phyloP scores from a whole-genome alignment of 164 flowering plant species.

The Echeveria elegans region DNA sequence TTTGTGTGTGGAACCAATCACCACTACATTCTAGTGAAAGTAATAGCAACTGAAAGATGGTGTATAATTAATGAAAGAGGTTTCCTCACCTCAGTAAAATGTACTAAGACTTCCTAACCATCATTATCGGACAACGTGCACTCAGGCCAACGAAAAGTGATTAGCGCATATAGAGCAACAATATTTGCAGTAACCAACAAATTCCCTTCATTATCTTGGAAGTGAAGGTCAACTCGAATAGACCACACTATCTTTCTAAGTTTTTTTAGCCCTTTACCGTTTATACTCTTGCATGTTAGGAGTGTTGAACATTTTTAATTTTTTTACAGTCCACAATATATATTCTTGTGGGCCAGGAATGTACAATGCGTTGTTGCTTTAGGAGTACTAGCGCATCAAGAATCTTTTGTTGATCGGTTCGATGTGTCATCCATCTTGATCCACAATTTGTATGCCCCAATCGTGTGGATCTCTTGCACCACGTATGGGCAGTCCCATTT shows the following conservation, averaged over 20 bases:
- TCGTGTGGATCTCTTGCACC: too few relatives aligned
- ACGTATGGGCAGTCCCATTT: too few relatives aligned
- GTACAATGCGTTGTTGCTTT: too few relatives aligned
- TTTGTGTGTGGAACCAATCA: conserved; percentile 71
- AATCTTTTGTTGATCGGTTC: too few relatives aligned
- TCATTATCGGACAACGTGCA: conserved; percentile 82
- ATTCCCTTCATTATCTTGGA: conserved; percentile 94
- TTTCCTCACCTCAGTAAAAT: conserved; percentile 89
- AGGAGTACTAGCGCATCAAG: too few relatives aligned
- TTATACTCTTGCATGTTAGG: too few relatives aligned
- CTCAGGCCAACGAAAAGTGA: conserved; percentile 89
- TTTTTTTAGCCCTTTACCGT: too few relatives aligned
- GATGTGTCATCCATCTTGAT: too few relatives aligned
- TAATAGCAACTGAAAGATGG: conserved; percentile 86
- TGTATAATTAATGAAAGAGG: conserved; percentile 79
- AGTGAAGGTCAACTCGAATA: conserved; percentile 84
- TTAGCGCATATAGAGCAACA: conserved; percentile 88
- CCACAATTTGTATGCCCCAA: too few relatives aligned
- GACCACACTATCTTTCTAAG: conserved; percentile 91
- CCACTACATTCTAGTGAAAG: conserved; percentile 66
- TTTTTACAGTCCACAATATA: too few relatives aligned
- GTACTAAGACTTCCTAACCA: conserved; percentile 73
- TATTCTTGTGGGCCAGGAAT: too few relatives aligned
- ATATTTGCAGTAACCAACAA: conserved; percentile 96
- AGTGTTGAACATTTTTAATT: too few relatives aligned